Evolutionary conservation across 495 filamentous ascomycete species (phyloP).

Genomic region (Podospora conica): DNA sequence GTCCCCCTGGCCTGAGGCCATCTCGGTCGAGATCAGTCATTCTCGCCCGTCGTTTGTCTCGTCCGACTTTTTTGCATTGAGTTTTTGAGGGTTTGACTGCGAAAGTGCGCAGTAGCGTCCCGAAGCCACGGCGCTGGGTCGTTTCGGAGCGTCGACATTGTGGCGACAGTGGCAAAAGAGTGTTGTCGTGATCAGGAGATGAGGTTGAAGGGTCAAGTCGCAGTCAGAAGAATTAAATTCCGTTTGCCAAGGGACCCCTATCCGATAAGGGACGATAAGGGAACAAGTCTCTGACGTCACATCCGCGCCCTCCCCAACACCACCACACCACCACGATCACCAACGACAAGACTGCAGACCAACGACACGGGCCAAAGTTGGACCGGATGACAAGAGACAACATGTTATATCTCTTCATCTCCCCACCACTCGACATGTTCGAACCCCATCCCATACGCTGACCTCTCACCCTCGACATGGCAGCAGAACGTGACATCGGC

Average conservation of each 20-base stretch:
- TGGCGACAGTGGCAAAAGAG: neutral
- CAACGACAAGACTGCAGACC: neutral
- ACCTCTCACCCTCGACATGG: neutral
- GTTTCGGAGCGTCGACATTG: neutral
- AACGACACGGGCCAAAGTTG: neutral
- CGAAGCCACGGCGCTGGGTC: neutral
- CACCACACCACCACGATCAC: too few species aligned
- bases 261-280: neutral
- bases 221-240: too few species aligned
- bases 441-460: neutral
- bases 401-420: neutral
- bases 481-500: constrained; percentile 7
- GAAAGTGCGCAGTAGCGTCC: neutral
- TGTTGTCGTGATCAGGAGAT: neutral
- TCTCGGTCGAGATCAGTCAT: too few species aligned
- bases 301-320: neutral
- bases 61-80: neutral
- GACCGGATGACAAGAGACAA: neutral
- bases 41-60: too few species aligned
- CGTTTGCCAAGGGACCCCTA: too few species aligned
- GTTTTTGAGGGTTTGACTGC: neutral
- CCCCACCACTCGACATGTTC: neutral
- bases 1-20: neutral
- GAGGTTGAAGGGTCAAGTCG: too few species aligned
- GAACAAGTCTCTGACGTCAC: neutral